phyloP scores from a whole-genome alignment of 495 filamentous ascomycete genomes.

The Aspergillus biplanus region DNA sequence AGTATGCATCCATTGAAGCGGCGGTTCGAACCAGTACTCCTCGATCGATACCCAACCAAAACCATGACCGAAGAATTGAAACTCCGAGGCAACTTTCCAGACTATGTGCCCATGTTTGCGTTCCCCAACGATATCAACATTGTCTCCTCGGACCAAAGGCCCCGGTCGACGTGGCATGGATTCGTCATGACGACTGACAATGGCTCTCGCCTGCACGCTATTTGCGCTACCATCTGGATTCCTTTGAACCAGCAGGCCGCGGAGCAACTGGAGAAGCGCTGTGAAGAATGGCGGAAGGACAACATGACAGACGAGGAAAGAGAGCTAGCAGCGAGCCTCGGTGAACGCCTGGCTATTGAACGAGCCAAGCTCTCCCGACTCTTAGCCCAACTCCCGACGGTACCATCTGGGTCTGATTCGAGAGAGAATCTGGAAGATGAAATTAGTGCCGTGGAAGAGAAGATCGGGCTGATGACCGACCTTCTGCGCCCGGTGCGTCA shows the following conservation, averaged over 20 bases:
- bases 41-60: slow-evolving; percentile 90
- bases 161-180: slow-evolving; percentile 95
- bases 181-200: slow-evolving; percentile 97
- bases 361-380: slow-evolving; percentile 87
- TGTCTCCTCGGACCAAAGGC: slow-evolving; percentile 91
- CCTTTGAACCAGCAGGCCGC: slow-evolving; percentile 81
- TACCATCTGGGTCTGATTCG: slow-evolving; percentile 76
- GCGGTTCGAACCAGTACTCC: slow-evolving; percentile 88
- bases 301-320: slow-evolving; percentile 97
- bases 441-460: slow-evolving; percentile 95
- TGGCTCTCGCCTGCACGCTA: slow-evolving; percentile 87
- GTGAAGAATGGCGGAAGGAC: slow-evolving; percentile 89
- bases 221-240: slow-evolving; percentile 91
- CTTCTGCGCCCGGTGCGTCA: slow-evolving; percentile 90
- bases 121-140: slow-evolving; percentile 98
- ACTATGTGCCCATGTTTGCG: slow-evolving; percentile 98
- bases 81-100: slow-evolving; percentile 85
- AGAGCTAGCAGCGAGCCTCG: slow-evolving; percentile 90
- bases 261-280: slow-evolving; percentile 85
- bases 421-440: slow-evolving; percentile 88
- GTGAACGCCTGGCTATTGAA: slow-evolving; percentile 86
- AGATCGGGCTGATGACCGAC: slow-evolving; percentile 95
- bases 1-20: slow-evolving; percentile 95
- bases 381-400: slow-evolving; percentile 76
- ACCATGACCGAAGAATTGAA: slow-evolving; percentile 79